Evolutionary conservation across 176 grass and related monocot species (phyloP).

Genomic region (Leersia perrieri): DNA sequence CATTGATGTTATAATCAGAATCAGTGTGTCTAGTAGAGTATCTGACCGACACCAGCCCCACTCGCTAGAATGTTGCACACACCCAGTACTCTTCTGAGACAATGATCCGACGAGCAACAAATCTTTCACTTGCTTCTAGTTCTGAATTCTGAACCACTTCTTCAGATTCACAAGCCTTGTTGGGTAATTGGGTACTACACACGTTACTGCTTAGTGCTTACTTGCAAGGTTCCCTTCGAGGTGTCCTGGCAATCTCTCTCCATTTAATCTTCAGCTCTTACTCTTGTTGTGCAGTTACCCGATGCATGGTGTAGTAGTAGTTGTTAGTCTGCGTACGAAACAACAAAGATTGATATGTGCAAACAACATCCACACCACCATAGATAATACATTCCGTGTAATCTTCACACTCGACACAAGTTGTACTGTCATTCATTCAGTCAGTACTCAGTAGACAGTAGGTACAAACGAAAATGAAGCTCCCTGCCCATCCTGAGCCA

Average conservation of each 20-base stretch:
- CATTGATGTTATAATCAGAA: neutral
- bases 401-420: neutral
- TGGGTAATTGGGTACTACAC: neutral
- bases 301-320: neutral
- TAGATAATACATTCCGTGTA: neutral
- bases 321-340: neutral
- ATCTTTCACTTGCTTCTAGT: neutral
- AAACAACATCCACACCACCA: slow-evolving; percentile 18
- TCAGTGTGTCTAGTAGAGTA: neutral
- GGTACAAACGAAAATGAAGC: slow-evolving; percentile 24
- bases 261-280: neutral
- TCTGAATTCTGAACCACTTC: slow-evolving; percentile 32
- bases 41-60: neutral
- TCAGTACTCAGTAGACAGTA: neutral
- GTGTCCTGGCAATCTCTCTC: neutral
- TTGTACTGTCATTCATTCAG: neutral
- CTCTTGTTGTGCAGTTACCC: slow-evolving; percentile 9
- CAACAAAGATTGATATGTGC: slow-evolving; percentile 16
- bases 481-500: neutral
- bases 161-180: neutral
- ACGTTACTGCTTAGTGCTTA: slow-evolving; percentile 41
- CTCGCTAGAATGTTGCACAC: neutral
- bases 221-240: slow-evolving; percentile 38
- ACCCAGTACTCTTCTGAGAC: neutral
- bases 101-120: neutral